Base-by-base conservation (phyloP, 768 basidiomycete species). In the Lactarius indigo region DNA sequence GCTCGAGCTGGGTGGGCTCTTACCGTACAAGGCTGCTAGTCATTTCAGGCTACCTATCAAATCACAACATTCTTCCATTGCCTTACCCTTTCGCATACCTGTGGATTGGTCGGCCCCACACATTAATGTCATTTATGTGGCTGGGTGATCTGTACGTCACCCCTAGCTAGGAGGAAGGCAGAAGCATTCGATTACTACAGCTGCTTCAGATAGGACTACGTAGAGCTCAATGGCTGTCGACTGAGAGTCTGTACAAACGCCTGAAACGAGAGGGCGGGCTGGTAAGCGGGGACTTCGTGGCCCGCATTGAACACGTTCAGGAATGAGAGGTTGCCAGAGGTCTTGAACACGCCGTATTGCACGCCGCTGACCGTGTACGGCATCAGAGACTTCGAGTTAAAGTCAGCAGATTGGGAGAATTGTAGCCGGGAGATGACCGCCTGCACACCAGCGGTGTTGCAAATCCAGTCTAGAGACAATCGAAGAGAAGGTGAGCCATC, bases 381-480 rank as follows among this genome's bases (percentile, higher is more conserved):
- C 15, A 74, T 66, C 71, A 82, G 82, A 0, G 66, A 26, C 65
- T 82, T 79, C 20, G 73, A 68, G 57, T 79, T 74, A 71, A 77
- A 83, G 17, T 72, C n/a, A 0, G 77, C 17, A 33, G 61, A 41
- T 12, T 31, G 31, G 4, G 76, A 74, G 68, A 80, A 81, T 42
- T 76, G 73, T 30, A 82, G 81, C 26, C 77, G 63, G 0, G 84
- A 76, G 56, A 83, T 80, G 79, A 83, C 81, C 0, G 79, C 78
- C 72, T 83, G 81, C 15, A 83, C 78, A 18, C 83, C 83, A 31
- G 75, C 70, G 63, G 74, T 82, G 70, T 83, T 83, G 63, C 79
- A 68, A 56, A 82, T 81, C 68, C 79, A 83, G 70, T 83, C 81
- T 41, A 6, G n/a, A n/a, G 56, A 35, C 1, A 26, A 31, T 54